Evolutionary conservation across 139 green algal species (phyloP).

Genomic region (Pleodorina starrii): DNA sequence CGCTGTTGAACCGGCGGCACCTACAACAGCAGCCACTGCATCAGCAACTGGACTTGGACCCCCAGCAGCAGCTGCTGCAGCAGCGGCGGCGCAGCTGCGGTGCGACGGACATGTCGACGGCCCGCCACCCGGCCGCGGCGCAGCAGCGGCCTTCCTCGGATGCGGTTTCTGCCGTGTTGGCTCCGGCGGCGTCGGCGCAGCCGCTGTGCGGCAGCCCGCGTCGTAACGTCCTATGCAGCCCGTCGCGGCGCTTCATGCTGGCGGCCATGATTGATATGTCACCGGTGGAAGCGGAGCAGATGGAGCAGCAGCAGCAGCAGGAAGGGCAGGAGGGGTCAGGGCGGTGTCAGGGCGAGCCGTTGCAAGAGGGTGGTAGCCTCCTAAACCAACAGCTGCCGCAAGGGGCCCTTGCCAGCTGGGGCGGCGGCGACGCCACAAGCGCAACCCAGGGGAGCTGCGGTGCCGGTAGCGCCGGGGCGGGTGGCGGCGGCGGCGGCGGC

Average conservation of each 20-base stretch:
- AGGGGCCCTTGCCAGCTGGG: not conserved
- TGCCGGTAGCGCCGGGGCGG: no score
- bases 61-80: not conserved
- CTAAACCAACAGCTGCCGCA: slow-evolving; percentile 4
- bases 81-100: slow-evolving; percentile 4
- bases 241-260: slow-evolving; percentile 29
- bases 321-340: not conserved
- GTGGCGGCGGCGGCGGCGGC: not conserved
- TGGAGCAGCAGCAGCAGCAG: not conserved
- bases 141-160: not conserved
- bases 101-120: not conserved
- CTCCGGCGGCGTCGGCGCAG: not conserved
- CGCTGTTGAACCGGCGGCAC: not conserved
- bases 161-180: not conserved
- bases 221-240: slow-evolving; percentile 16
- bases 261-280: slow-evolving; percentile 40
- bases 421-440: no score
- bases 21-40: not conserved
- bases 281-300: not conserved
- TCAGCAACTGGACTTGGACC: not conserved
- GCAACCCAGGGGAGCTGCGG: not conserved
- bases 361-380: not conserved
- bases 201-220: not conserved
- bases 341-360: not conserved
- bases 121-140: not conserved